phyloP scores from a whole-genome alignment of 257 asterid genomes.

The Parsonsia alboflavescens region DNA sequence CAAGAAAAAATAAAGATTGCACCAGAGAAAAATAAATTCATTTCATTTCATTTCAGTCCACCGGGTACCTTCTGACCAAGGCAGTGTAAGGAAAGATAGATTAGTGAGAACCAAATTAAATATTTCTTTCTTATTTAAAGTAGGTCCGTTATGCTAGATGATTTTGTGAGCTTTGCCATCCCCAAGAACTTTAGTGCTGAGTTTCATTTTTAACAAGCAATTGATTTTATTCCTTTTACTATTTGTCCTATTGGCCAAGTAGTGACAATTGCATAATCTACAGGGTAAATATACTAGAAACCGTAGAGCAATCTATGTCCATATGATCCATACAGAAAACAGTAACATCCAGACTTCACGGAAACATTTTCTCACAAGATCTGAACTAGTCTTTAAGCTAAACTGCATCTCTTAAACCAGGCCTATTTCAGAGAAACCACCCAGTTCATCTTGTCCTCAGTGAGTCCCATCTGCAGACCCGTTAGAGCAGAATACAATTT shows the following conservation, averaged over 20 bases:
- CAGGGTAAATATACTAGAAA: neutral
- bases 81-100: too few species aligned
- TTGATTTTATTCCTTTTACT: too few species aligned
- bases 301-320: neutral
- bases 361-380: neutral
- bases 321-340: neutral
- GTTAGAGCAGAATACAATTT: slow-evolving; percentile 79
- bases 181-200: too few species aligned
- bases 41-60: neutral
- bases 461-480: slow-evolving; percentile 82
- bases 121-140: too few species aligned
- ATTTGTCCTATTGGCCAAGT: neutral
- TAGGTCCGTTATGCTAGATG: too few species aligned
- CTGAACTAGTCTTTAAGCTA: neutral
- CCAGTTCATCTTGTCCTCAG: slow-evolving; percentile 82
- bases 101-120: too few species aligned
- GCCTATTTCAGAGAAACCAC: slow-evolving; percentile 54
- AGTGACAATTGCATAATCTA: neutral
- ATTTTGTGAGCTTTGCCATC: too few species aligned
- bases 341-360: neutral
- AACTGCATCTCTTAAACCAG: neutral
- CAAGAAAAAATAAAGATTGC: neutral
- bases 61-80: neutral
- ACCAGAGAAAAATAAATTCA: neutral
- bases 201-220: too few species aligned